Percentiles rank a stretch among this genome's conserved stretches.
Conservation (phyloP, 805 yeast genomes). For the Monosporozyma yasuniensis region DNA sequence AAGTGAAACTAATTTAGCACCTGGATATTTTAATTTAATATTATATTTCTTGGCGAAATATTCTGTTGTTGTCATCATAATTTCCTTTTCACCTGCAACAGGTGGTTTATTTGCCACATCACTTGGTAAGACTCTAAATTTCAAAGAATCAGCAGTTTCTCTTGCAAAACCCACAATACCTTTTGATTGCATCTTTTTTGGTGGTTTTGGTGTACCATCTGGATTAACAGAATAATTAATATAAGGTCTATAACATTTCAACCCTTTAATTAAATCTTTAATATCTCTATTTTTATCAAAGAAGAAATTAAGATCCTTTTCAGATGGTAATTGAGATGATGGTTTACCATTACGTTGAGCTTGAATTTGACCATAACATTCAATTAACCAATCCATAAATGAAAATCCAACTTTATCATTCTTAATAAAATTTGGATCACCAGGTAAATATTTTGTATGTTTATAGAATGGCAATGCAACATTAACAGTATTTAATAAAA, state of each 20-base stretch:
- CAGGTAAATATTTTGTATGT: constrained; percentile 18
- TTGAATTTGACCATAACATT: constrained; percentile 11
- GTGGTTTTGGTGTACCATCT: constrained; percentile 16
- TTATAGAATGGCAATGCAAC: constrained; percentile 15
- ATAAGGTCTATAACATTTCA: constrained; percentile 17
- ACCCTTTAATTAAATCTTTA: constrained; percentile 12
- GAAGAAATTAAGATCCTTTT: constrained; percentile 14
- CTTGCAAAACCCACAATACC: constrained; percentile 15
- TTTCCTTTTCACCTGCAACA: constrained; percentile 7
- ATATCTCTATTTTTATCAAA: constrained; percentile 12
- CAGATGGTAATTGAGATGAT: constrained; percentile 4
- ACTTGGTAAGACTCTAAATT: constrained; percentile 11
- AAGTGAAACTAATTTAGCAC: constrained; percentile 12
- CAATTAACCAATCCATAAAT: constrained; percentile 17
- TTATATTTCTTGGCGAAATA: constrained; percentile 14
- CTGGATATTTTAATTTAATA: constrained; percentile 17
- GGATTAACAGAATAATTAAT: constrained; percentile 17
- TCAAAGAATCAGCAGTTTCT: constrained; percentile 16
- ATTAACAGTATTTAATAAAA: constrained; percentile 14
- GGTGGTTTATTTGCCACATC: constrained; percentile 7
- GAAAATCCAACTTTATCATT: constrained; percentile 11
- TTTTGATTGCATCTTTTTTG: constrained; percentile 13
- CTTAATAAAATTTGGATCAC: constrained; percentile 14
- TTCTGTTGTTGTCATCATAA: constrained; percentile 9
- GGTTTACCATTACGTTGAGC: constrained; percentile 2